Evolutionary conservation across 108 stramenopile genomes (phyloP), one percentile per base, ranked within the genome.

Genomic region (Epithemia pelagica): DNA sequence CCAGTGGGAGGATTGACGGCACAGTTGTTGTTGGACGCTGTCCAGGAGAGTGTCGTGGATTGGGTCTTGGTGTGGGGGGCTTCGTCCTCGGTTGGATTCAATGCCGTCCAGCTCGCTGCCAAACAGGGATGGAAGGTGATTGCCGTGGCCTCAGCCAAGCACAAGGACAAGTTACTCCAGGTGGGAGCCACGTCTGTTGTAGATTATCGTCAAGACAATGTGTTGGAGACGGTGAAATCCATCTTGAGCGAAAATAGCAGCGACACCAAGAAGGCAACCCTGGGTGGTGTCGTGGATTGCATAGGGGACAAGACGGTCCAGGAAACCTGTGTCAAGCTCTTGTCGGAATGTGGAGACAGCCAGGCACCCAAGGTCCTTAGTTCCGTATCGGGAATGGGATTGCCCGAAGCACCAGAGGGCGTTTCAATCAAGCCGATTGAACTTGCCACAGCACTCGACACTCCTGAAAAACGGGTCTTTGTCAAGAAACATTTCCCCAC

Each of bases 1-100:
- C 58, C 58, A n/a, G 58, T 59, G 20, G 58, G 58, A 59, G 58
- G 21, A 10, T 26, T 59, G 22, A 59, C 58, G 58, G 58, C 58
- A 18, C 20, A 25, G 21, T 26, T 59, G 23, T 18, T 59, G 21
- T n/a, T 59, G 10, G 21, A 23, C 22, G 58, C 15, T n/a, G 20
- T 59, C 58, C 18, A 15, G 21, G 21, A 15, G 15, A 10, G 18
- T 15, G 22, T 21, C 20, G 58, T 15, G 23, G 58, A 59, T 26
- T 59, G 58, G 58, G 25, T 59, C 15, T 26, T 59, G 58, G 58
- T 59, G 21, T 59, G 58, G 58, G 58, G 58, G 23, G 58, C 23
- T 21, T 59, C 58, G 20, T 59, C 58, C 20, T 59, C 58, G 20
- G 58, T 59, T 15, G 58, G 58, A n/a, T 59, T n/a, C 22, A 15